A percentile compares a stretch with the other conserved stretches of the same genome.
These are phyloP conservation scores for Passalora sequoiae DNA, from an alignment of 2,329 filamentous ascomycete genomes.

Conservation along the genomic window DNA sequence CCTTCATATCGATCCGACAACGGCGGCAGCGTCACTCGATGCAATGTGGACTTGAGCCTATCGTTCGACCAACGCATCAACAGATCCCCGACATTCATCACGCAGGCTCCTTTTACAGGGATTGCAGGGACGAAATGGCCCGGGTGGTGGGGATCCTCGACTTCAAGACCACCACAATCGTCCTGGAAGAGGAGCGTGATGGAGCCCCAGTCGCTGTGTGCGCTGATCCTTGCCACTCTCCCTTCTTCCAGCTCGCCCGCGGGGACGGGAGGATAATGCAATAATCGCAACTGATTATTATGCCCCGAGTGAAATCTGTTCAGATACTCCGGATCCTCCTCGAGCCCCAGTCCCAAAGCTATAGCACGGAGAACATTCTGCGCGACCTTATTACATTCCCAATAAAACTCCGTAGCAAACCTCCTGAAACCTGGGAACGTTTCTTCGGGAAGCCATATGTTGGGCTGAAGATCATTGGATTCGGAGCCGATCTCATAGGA, in stretches of 20 bases:
- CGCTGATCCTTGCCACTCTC: conserved; percentile 35
- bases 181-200: conserved; percentile 43
- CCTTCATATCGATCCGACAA: conserved; percentile 17
- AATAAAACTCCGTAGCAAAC: conserved; percentile 33
- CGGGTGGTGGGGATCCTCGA: conserved; percentile 30
- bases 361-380: conserved; percentile 31
- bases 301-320: conserved; percentile 19
- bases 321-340: conserved; percentile 20
- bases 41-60: conserved; percentile 36
- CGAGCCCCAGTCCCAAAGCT: conserved; percentile 33
- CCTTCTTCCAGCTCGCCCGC: conserved; percentile 29
- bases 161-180: conserved; percentile 37
- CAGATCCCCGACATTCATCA: conserved; percentile 40
- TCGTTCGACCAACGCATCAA: conserved; percentile 38
- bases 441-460: conserved; percentile 46
- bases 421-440: conserved; percentile 42
- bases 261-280: conserved; percentile 38
- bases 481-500: conserved; percentile 47
- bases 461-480: conserved; percentile 40
- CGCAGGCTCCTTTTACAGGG: conserved; percentile 31
- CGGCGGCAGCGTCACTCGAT: conserved; percentile 36
- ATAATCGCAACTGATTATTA: conserved; percentile 27
- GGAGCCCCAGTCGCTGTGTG: conserved; percentile 40
- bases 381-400: conserved; percentile 28
- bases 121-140: conserved; percentile 31